A percentile compares a stretch with the other conserved stretches of the same genome.
phyloP scores from a whole-genome alignment of 805 yeast species.

The Lachancea kluyveri region DNA sequence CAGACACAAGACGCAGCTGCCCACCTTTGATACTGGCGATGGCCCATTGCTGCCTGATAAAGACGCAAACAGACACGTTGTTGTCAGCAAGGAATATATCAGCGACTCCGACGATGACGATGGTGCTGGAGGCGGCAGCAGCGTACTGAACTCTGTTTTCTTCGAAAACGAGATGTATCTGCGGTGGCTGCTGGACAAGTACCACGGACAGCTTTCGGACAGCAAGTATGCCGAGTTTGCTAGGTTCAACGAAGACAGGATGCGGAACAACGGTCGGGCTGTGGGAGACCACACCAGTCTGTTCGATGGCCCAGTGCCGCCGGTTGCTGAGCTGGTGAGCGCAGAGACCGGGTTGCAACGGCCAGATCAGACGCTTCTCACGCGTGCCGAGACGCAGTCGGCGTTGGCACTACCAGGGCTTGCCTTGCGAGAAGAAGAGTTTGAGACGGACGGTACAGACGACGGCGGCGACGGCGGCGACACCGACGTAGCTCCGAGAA shows the following conservation, averaged over 20 bases:
- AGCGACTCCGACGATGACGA: slow-evolving; percentile 29
- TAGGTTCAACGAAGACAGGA: slow-evolving; percentile 26
- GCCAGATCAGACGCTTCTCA: neutral
- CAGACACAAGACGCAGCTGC: slow-evolving; percentile 8
- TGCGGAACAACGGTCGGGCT: slow-evolving; percentile 16
- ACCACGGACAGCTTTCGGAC: slow-evolving; percentile 22
- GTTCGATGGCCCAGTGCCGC: slow-evolving; percentile 25
- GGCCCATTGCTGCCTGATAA: slow-evolving; percentile 1
- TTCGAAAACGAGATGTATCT: slow-evolving; percentile 32
- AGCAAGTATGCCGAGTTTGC: slow-evolving; percentile 19
- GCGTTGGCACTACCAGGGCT: neutral
- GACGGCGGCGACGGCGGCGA: slow-evolving; percentile 7
- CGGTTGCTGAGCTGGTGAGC: slow-evolving; percentile 1
- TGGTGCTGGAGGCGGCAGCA: slow-evolving; percentile 17
- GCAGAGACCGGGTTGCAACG: slow-evolving; percentile 2
- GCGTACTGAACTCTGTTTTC: slow-evolving; percentile 22
- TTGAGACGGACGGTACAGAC: slow-evolving; percentile 1
- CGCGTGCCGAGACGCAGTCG: neutral
- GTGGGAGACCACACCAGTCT: slow-evolving; percentile 19
- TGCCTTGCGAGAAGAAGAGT: neutral
- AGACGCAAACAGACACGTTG: slow-evolving; percentile 4
- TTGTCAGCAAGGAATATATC: slow-evolving; percentile 28
- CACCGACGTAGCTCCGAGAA: slow-evolving; percentile 1
- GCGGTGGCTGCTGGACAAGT: slow-evolving; percentile 27
- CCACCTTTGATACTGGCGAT: slow-evolving; percentile 12